Evolutionary conservation across 148 eudicot genomes (phyloP).

Genomic region (Fagopyrum tataricum): DNA sequence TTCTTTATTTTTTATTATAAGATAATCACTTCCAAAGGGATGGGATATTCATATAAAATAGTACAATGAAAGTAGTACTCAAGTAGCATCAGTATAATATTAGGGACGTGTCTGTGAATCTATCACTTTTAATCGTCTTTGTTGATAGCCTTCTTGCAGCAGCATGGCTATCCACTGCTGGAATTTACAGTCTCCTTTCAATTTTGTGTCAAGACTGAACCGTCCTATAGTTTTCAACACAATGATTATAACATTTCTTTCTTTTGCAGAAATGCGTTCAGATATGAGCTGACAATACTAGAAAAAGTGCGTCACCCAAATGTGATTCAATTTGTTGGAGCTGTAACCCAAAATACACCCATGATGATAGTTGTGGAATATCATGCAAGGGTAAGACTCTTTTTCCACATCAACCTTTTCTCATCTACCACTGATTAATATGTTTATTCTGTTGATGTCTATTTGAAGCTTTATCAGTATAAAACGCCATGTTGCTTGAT

Average conservation of each 20-base stretch:
- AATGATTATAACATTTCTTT: background rate
- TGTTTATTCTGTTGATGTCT: background rate
- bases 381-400: conserved; percentile 54
- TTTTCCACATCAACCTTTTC: background rate
- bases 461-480: background rate
- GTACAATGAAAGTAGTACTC: no score
- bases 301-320: conserved; percentile 98
- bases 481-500: background rate
- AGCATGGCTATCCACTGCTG: background rate
- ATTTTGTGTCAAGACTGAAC: background rate
- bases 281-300: conserved; percentile 73
- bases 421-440: background rate
- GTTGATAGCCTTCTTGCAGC: background rate
- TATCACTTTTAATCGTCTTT: no score
- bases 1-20: no score
- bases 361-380: conserved; percentile 97
- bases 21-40: no score
- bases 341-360: conserved; percentile 95
- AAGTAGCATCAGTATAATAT: no score
- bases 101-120: no score
- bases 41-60: no score
- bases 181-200: background rate
- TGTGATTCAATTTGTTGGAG: conserved; percentile 97
- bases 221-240: background rate
- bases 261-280: conserved; percentile 73